Conservation (phyloP, 2,329 filamentous ascomycete species). For the Fusarium verrucosum region DNA sequence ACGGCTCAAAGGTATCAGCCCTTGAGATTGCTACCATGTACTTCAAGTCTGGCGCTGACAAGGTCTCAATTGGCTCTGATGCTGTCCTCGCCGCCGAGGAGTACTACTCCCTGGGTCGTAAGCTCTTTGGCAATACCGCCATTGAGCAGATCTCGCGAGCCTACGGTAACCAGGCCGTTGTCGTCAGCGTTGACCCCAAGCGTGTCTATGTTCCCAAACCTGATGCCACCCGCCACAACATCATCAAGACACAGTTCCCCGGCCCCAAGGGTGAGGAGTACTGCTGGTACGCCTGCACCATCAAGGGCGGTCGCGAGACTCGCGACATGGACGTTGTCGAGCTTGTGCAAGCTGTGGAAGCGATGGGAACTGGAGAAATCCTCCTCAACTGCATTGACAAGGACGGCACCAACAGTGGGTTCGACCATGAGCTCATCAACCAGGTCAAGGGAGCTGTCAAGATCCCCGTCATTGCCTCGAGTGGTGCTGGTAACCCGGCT, state of each 20-base stretch:
- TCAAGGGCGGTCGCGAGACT: slow-evolving; percentile 94
- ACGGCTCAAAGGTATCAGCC: slow-evolving; percentile 86
- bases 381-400: slow-evolving; percentile 97
- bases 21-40: slow-evolving; percentile 96
- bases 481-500: slow-evolving; percentile 84
- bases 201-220: slow-evolving; percentile 83
- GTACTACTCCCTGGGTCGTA: slow-evolving; percentile 77
- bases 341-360: slow-evolving; percentile 87
- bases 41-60: slow-evolving; percentile 96
- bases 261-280: slow-evolving; percentile 80
- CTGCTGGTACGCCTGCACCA: slow-evolving; percentile 98
- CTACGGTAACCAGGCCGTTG: slow-evolving; percentile 96
- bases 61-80: slow-evolving; percentile 95
- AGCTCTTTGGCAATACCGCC: slow-evolving; percentile 81
- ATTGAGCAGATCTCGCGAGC: slow-evolving; percentile 95
- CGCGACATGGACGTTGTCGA: slow-evolving; percentile 92
- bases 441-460: slow-evolving; percentile 87
- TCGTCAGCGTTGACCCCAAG: slow-evolving; percentile 94
- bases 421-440: slow-evolving; percentile 89
- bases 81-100: slow-evolving; percentile 93
- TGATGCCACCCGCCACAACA: slow-evolving; percentile 76
- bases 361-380: slow-evolving; percentile 94
- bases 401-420: slow-evolving; percentile 93
- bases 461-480: slow-evolving; percentile 95
- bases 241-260: slow-evolving; percentile 73